A percentile compares a stretch with the other conserved stretches of the same genome.
These are phyloP conservation scores for Botryosphaeria agaves DNA, from an alignment of 2,329 filamentous ascomycete genomes.

Conservation along the genomic window DNA sequence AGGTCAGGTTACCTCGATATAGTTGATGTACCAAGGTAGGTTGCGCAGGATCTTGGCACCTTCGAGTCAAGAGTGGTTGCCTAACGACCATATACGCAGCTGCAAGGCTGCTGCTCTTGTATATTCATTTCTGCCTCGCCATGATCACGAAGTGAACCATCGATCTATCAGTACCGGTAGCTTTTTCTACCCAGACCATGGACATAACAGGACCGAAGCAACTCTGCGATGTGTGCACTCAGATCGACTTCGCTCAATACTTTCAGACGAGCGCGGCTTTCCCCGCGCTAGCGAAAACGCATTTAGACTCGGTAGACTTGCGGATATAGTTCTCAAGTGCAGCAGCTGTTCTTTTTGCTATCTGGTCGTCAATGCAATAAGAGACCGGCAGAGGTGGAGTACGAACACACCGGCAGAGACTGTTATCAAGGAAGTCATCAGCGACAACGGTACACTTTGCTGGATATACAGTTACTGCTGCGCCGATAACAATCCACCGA, in stretches of 20 bases:
- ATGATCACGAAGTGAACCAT: no score
- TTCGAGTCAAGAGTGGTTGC: no score
- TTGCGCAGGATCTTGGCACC: no score
- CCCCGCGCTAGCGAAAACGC: neutral
- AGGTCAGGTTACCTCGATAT: no score
- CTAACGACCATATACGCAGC: no score
- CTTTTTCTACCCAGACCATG: no score
- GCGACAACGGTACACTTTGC: neutral
- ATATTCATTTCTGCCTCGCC: no score
- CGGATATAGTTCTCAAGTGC: neutral
- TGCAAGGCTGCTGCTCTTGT: no score
- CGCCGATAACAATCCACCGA: neutral
- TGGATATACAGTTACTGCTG: constrained; percentile 1
- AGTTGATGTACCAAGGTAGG: no score
- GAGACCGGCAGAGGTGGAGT: neutral
- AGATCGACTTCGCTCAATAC: neutral
- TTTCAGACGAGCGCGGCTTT: neutral
- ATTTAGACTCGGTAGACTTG: neutral
- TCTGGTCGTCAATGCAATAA: neutral
- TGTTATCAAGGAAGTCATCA: neutral
- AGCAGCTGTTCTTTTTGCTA: neutral
- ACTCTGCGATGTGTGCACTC: neutral
- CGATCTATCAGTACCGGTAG: no score
- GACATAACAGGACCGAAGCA: no score
- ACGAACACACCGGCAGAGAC: neutral